Evolutionary conservation across 257 asterid species (phyloP), one percentile per base, ranked within the genome.

Genomic region (Fraxinus cuspidata): DNA sequence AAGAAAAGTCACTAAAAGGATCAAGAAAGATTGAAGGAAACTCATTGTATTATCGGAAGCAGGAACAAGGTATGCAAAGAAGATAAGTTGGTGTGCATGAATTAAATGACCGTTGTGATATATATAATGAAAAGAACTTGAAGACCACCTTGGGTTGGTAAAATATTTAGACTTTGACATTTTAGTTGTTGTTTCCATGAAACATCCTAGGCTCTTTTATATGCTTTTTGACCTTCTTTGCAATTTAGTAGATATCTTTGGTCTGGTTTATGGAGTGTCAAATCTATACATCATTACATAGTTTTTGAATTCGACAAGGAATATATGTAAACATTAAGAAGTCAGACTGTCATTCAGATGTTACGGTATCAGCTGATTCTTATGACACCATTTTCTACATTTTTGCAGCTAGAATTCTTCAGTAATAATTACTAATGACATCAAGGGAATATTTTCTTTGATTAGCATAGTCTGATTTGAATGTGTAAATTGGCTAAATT

Each of bases 91-190:
- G 72, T 79, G 70, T 80, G 83, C 75, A 78, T 74, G 81, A 74
- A 81, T n/a, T 35, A 77, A 65, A 34, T 23, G 47, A 71, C 49
- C 27, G 27, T 58, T 49, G 19, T 72, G 37, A 74, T 87, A 87
- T 89, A 83, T 89, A 87, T 90, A 90, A 88, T 8, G 58, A 60
- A 35, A 44, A 1, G 13, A 72, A 18, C 51, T 37, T 16, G 65
- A 38, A 51, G 63, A 32, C 7, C 65, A 44, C 34, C 83, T 67
- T 66, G 25, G 40, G 74, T 56, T 53, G 87, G 85, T 77, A 75
- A 84, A 79, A 82, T 75, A 49, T 63, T 75, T 35, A 29, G 66
- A 73, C 85, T 80, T 73, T 78, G 86, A 82, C 84, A 80, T 74
- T 40, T 38, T 29, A n/a, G n/a, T n/a, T 80, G 72, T 42, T 29